A percentile compares a stretch with the other conserved stretches of the same genome.
Conservation (phyloP, 495 filamentous ascomycete species). For the Annulohypoxylon stygium region DNA sequence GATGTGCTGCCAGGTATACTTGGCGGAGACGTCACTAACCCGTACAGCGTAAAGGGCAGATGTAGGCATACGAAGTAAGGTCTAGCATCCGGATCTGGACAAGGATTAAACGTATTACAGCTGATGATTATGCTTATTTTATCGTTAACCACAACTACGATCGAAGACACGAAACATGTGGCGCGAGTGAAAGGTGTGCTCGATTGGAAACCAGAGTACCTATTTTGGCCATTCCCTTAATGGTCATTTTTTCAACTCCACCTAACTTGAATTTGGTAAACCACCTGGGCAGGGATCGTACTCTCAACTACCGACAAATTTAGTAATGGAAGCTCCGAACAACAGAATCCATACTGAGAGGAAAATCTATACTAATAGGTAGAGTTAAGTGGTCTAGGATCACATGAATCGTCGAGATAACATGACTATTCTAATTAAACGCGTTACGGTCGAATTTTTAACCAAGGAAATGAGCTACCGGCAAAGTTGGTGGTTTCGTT, state of each 20-base stretch:
- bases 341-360: neutral
- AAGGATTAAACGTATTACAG: conserved; percentile 11
- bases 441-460: neutral
- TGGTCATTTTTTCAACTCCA: conserved; percentile 5
- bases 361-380: neutral
- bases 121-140: conserved; percentile 8
- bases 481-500: neutral
- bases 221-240: conserved; percentile 1
- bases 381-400: neutral
- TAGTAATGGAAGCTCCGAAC: neutral
- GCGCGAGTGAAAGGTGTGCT: neutral
- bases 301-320: neutral
- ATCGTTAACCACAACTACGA: neutral
- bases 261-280: conserved; percentile 3
- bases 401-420: neutral
- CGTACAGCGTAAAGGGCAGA: neutral
- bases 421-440: neutral
- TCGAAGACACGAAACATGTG: conserved; percentile 10
- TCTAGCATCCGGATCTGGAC: conserved; percentile 6
- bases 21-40: conserved; percentile 4
- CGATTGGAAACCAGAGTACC: neutral
- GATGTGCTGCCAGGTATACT: neutral
- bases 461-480: conserved; percentile 7
- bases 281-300: neutral
- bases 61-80: conserved; percentile 14